Evolutionary conservation across 805 yeast genomes (phyloP).

Genomic region (Wickerhamomyces bovis): DNA sequence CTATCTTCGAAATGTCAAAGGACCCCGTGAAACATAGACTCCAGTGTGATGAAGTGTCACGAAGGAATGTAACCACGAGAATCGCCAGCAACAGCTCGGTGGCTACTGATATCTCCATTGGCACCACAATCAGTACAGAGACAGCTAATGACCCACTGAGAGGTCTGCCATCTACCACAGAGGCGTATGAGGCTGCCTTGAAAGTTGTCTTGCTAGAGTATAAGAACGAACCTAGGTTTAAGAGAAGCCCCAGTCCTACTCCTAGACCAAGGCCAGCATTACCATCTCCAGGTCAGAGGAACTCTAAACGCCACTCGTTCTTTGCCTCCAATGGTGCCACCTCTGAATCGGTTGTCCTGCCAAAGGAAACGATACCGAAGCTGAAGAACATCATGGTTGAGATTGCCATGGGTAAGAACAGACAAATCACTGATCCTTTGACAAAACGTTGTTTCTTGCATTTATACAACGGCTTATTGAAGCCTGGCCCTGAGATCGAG

Average conservation of each 20-base stretch:
- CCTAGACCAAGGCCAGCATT: slow-evolving; percentile 6
- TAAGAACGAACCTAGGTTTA: slow-evolving; percentile 58
- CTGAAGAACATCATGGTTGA: slow-evolving; percentile 37
- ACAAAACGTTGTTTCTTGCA: slow-evolving; percentile 55
- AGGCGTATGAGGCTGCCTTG: slow-evolving; percentile 46
- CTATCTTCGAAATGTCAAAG: not conserved
- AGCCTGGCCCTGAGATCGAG: slow-evolving; percentile 26
- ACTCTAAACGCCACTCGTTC: slow-evolving; percentile 25
- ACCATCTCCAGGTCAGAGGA: slow-evolving; percentile 20
- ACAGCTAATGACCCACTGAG: slow-evolving; percentile 1
- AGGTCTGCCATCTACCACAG: slow-evolving; percentile 7
- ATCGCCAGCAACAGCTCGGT: slow-evolving; percentile 9
- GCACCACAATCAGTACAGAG: slow-evolving; percentile 9
- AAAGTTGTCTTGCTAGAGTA: slow-evolving; percentile 55
- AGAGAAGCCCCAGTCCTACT: slow-evolving; percentile 12
- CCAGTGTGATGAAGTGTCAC: not conserved
- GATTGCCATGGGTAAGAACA: slow-evolving; percentile 40
- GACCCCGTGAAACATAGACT: not conserved
- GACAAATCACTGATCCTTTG: slow-evolving; percentile 35
- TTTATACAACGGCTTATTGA: slow-evolving; percentile 52
- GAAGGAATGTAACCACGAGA: not conserved
- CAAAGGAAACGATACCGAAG: slow-evolving; percentile 27
- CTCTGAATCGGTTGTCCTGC: slow-evolving; percentile 31
- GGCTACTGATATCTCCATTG: slow-evolving; percentile 7
- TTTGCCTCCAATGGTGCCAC: slow-evolving; percentile 21